phyloP scores from a whole-genome alignment of 129 eudicot genomes.

The Mikania micrantha region DNA sequence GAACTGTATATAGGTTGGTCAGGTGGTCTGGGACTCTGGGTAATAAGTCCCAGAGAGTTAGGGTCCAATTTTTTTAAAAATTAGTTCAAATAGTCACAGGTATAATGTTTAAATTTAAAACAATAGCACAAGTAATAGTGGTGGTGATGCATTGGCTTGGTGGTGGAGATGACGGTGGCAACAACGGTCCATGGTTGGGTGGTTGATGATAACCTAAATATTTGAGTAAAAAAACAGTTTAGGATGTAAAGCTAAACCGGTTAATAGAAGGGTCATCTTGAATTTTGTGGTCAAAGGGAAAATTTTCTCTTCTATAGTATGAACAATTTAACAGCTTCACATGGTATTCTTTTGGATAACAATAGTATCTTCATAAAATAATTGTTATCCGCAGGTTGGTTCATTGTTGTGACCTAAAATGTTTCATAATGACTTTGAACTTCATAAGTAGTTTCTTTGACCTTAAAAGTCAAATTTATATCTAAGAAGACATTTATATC shows the following conservation, averaged over 20 bases:
- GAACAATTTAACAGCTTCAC: neutral
- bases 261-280: too few relatives aligned
- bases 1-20: neutral
- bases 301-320: neutral
- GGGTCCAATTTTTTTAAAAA: too few relatives aligned
- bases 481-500: neutral
- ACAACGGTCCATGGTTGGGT: too few relatives aligned
- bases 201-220: too few relatives aligned
- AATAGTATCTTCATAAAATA: neutral
- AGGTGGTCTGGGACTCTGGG: too few relatives aligned
- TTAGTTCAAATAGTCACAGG: too few relatives aligned
- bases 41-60: neutral
- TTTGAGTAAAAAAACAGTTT: too few relatives aligned
- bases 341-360: neutral
- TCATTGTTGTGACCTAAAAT: neutral
- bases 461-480: slow-evolving; percentile 13
- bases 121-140: too few relatives aligned
- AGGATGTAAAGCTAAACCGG: too few relatives aligned
- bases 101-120: too few relatives aligned
- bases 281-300: slow-evolving; percentile 9
- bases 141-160: too few relatives aligned
- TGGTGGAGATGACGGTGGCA: too few relatives aligned
- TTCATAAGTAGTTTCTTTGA: slow-evolving; percentile 4
- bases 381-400: neutral
- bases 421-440: neutral